Percentiles rank a stretch among this genome's conserved stretches.
Conservation (phyloP, 2,329 filamentous ascomycete genomes). For the Colletotrichum plurivorum region DNA sequence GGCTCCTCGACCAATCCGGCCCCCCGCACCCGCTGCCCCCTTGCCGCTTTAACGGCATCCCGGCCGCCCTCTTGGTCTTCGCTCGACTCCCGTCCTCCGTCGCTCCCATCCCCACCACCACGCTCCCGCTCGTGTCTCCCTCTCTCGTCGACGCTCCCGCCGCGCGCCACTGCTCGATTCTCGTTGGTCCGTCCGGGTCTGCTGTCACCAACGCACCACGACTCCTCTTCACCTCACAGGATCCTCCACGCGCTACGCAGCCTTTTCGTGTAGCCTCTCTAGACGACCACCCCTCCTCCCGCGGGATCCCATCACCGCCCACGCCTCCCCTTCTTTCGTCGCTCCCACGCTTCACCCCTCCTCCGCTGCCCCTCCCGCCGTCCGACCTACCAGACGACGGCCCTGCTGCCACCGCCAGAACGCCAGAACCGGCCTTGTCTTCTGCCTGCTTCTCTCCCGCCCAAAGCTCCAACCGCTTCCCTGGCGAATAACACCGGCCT, state of each 20-base stretch:
- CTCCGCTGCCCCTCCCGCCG: conserved; percentile 29
- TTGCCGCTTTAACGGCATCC: conserved; percentile 44
- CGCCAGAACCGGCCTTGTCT: background rate
- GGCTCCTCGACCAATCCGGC: conserved; percentile 40
- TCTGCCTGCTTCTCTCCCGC: conserved; percentile 35
- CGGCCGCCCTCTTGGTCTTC: conserved; percentile 6
- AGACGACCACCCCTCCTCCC: conserved; percentile 13
- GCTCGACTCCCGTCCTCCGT: conserved; percentile 28
- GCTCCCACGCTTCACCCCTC: conserved; percentile 17
- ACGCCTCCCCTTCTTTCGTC: background rate
- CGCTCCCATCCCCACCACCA: conserved; percentile 32
- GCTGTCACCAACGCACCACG: conserved; percentile 36
- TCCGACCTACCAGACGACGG: conserved; percentile 22
- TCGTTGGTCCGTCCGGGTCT: conserved; percentile 36
- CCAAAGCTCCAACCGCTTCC: conserved; percentile 32
- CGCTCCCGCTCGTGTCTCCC: conserved; percentile 34
- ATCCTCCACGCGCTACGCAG: conserved; percentile 40
- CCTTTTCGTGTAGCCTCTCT: conserved; percentile 24
- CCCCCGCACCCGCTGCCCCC: conserved; percentile 18
- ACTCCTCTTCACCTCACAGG: conserved; percentile 38
- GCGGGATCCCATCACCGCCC: conserved; percentile 33
- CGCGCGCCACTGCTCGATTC: conserved; percentile 39
- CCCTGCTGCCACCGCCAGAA: conserved; percentile 20
- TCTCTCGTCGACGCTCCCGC: conserved; percentile 33
- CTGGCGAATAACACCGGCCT: conserved; percentile 32